Evolutionary conservation across 495 filamentous ascomycete genomes (phyloP), one percentile per base, ranked within the genome.

Genomic region (Penicillium herquei): DNA sequence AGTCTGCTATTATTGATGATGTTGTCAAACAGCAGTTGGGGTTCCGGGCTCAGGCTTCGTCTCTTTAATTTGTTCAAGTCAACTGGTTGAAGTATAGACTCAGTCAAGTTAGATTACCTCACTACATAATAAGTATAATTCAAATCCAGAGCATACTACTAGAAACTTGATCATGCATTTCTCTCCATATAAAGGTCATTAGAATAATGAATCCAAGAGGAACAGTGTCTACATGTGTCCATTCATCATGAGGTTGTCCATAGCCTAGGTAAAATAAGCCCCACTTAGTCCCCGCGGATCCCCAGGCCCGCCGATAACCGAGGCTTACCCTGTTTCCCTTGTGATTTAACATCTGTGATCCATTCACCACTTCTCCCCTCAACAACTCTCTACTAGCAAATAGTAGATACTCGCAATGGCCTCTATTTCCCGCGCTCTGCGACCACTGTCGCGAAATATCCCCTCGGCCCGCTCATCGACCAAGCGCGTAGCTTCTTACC

Each of bases 351-450:
- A 9, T 3, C 34, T 1, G 7, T 31, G 50, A 17, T 49, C 48
- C 55, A 13, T 58, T 56, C 54, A 21, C 12, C 8, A 63, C 35
- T 56, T 32, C 43, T 39, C 56, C 39, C 21, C 3, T 17, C 32
- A 16, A 30, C 8, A 10, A 39, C 48, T 13, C 39, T 31, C 26
- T 9, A 34, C 12, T 50, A 16, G n/a, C 13, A 33, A 46, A n/a
- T 12, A 32, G 39, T 10, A 7, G 37, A 9, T 47, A 7, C 21
- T 56, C 59, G 70, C 58, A 30, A 92, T 92, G 89, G 83, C 87
- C 52, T 87, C 88, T 39, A 78, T 93, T 59, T 72, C 80, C 40
- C 84, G 84, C 65, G 78, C 81, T 12, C 70, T 92, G 65, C 81
- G 88, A 57, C 87, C 89, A 42, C 78, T 87, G 63, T 79, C 85